These are phyloP conservation scores for Podospora comata DNA, from an alignment of 495 filamentous ascomycete genomes.

Conservation along the genomic window DNA sequence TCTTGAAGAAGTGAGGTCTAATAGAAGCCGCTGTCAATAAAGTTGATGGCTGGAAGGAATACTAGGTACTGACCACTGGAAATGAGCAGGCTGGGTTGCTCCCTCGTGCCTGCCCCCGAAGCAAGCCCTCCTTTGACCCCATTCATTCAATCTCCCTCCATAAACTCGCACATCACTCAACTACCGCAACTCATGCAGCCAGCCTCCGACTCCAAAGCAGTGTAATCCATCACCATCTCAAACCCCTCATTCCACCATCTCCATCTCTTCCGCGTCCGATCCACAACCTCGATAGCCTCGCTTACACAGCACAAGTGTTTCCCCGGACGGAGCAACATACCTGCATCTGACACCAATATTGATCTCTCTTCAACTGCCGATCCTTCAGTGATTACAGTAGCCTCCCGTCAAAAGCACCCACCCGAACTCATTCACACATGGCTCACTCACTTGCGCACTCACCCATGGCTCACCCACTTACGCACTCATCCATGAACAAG, in stretches of 20 bases:
- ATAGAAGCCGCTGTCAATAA: background rate
- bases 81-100: background rate
- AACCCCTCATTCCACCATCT: background rate
- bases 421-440: too few species aligned
- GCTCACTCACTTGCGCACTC: too few species aligned
- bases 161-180: background rate
- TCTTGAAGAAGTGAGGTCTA: too few species aligned
- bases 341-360: too few species aligned
- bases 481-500: too few species aligned
- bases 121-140: conserved; percentile 4
- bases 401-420: too few species aligned
- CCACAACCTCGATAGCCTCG: background rate
- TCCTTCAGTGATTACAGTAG: too few species aligned
- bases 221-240: background rate
- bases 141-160: background rate
- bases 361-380: too few species aligned
- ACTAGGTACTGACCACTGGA: background rate
- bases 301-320: background rate
- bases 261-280: background rate
- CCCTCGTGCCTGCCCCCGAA: background rate
- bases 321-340: background rate
- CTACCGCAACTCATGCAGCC: background rate
- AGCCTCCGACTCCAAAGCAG: background rate
- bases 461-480: too few species aligned
- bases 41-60: background rate